These are phyloP conservation scores for Candida frijolesensis DNA, from an alignment of 1,139 yeast genomes.

Conservation along the genomic window DNA sequence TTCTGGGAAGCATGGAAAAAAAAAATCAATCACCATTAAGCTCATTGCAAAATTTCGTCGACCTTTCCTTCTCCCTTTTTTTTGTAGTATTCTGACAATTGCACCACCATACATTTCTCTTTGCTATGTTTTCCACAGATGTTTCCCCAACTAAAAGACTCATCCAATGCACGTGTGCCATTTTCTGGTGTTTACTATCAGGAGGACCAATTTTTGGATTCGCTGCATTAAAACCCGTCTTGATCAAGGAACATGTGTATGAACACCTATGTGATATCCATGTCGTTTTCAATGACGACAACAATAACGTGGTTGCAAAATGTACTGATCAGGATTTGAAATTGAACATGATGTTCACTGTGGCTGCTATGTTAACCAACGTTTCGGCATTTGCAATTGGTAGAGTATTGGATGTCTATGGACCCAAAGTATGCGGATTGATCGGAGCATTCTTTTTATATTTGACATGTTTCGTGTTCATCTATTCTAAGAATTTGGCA, in stretches of 20 bases:
- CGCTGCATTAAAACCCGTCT: slow-evolving; percentile 49
- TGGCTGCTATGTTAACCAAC: slow-evolving; percentile 48
- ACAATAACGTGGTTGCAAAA: slow-evolving; percentile 23
- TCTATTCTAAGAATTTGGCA: slow-evolving; percentile 26
- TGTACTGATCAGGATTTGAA: slow-evolving; percentile 47
- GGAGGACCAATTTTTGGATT: slow-evolving; percentile 53
- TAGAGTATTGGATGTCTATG: slow-evolving; percentile 40
- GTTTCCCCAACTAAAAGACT: slow-evolving; percentile 19
- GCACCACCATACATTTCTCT: background rate
- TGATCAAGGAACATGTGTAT: slow-evolving; percentile 42
- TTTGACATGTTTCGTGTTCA: slow-evolving; percentile 41
- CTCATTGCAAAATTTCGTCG: no score
- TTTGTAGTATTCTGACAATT: no score
- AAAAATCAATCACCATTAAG: no score
- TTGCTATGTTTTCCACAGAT: slow-evolving; percentile 11
- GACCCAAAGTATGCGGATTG: slow-evolving; percentile 47
- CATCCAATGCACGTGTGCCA: slow-evolving; percentile 38
- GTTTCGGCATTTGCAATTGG: slow-evolving; percentile 47
- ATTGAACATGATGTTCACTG: slow-evolving; percentile 49
- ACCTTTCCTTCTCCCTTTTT: no score
- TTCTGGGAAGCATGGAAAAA: no score
- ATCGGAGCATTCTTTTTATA: slow-evolving; percentile 43
- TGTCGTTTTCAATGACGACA: slow-evolving; percentile 6
- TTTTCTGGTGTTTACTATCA: slow-evolving; percentile 45
- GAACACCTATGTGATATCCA: slow-evolving; percentile 34